Percentiles rank a stretch among this genome's conserved stretches.
phyloP scores from a whole-genome alignment of 805 yeast genomes.

The Sugiyamaella lignohabitans region DNA sequence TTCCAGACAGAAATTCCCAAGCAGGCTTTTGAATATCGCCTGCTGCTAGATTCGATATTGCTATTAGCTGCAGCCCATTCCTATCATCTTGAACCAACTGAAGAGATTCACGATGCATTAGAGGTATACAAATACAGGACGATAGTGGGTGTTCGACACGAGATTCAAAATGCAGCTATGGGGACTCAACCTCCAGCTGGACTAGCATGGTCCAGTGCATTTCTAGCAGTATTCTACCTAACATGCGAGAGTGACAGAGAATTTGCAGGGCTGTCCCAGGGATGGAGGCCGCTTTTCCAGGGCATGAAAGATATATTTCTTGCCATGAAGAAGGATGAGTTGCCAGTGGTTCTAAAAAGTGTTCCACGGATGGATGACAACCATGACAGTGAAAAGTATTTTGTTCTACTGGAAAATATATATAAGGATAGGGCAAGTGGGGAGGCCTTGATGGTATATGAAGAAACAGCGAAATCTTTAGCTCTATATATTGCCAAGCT shows the following conservation, averaged over 20 bases:
- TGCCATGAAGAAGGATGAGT: not conserved
- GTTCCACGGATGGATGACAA: too few species aligned
- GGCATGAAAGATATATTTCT: conserved; percentile 8
- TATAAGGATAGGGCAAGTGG: not conserved
- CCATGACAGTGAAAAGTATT: conserved; percentile 5
- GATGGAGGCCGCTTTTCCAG: conserved; percentile 7
- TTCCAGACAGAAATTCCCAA: conserved; percentile 1
- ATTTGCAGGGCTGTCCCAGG: conserved; percentile 6
- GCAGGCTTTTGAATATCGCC: conserved; percentile 3
- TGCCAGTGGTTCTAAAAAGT: not conserved
- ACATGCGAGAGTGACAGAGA: conserved; percentile 8
- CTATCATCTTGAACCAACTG: not conserved
- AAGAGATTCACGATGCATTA: not conserved
- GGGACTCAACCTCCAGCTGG: conserved; percentile 1
- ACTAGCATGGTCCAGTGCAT: conserved; percentile 7
- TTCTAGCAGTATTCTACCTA: conserved; percentile 6
- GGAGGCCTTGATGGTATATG: not conserved
- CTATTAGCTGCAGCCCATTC: conserved; percentile 7
- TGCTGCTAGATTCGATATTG: conserved; percentile 5
- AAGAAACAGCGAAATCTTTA: not conserved
- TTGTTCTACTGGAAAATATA: not conserved
- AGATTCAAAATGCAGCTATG: not conserved
- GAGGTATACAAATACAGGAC: conserved; percentile 5
- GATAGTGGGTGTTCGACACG: conserved; percentile 4
- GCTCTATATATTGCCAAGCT: conserved; percentile 1